These are phyloP conservation scores for Spergularia marina DNA, from an alignment of 148 eudicot species.

Conservation along the genomic window DNA sequence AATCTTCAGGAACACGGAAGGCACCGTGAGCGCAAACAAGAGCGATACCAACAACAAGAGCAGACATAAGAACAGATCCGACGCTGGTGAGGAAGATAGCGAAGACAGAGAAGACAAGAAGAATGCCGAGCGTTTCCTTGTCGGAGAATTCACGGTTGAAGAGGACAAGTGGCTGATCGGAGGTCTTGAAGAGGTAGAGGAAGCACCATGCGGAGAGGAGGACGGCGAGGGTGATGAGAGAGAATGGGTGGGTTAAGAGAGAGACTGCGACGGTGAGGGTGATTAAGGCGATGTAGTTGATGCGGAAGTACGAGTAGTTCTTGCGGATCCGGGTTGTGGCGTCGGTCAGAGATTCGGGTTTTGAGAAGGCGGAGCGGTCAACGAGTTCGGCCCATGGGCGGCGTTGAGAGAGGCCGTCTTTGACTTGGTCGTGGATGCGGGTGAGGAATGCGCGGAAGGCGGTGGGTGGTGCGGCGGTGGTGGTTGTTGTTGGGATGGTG, in stretches of 20 bases:
- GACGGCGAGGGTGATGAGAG: conserved; percentile 56
- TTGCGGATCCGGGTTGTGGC: conserved; percentile 72
- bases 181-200: conserved; percentile 81
- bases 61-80: conserved; percentile 72
- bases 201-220: conserved; percentile 81
- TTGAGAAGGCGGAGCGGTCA: conserved; percentile 72
- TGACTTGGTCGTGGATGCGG: conserved; percentile 44
- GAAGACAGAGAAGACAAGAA: conserved; percentile 43
- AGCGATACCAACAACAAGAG: conserved; percentile 61
- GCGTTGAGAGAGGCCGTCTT: conserved; percentile 48
- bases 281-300: conserved; percentile 62
- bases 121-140: conserved; percentile 53
- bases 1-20: conserved; percentile 76
- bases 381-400: conserved; percentile 85
- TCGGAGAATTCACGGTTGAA: conserved; percentile 70
- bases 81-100: conserved; percentile 73
- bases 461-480: conserved; percentile 29
- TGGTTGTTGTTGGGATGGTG: conserved; percentile 14
- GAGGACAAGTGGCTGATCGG: conserved; percentile 62
- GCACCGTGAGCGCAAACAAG: conserved; percentile 73
- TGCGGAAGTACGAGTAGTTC: conserved; percentile 74
- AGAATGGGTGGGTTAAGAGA: conserved; percentile 74
- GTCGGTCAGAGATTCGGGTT: conserved; percentile 74
- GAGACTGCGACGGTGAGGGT: conserved; percentile 56
- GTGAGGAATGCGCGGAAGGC: conserved; percentile 57